Conservation (phyloP, 2,329 filamentous ascomycete genomes). For the Hawksworthiomyces lignivorus region DNA sequence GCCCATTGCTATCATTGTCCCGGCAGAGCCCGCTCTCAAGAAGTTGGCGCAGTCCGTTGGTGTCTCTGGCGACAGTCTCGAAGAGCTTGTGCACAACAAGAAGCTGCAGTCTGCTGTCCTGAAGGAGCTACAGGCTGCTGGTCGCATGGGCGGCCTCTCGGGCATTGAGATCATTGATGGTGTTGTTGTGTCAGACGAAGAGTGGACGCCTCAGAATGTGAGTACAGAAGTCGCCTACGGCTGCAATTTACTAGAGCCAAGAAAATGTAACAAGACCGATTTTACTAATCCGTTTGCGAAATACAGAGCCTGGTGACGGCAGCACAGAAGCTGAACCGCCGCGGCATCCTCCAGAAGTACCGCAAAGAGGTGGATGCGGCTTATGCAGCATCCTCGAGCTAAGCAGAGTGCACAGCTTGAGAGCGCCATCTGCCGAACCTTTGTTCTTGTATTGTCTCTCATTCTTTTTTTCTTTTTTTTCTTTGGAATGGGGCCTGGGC, state of each 20-base stretch:
- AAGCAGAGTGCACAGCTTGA: too few relatives aligned
- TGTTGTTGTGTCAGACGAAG: conserved; percentile 62
- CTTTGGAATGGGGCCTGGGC: not conserved
- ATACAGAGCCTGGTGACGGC: conserved; percentile 56
- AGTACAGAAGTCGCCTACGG: too few relatives aligned
- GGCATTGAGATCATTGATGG: conserved; percentile 66
- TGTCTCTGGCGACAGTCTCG: conserved; percentile 46
- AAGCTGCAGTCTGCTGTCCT: conserved; percentile 57
- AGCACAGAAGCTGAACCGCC: conserved; percentile 66
- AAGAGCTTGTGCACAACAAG: conserved; percentile 60
- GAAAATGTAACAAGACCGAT: not conserved
- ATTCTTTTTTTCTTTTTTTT: not conserved
- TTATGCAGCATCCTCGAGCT: conserved; percentile 33
- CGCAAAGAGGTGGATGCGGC: conserved; percentile 54
- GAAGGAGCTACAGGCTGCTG: conserved; percentile 54
- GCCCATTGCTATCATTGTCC: conserved; percentile 50
- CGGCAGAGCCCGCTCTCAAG: conserved; percentile 47
- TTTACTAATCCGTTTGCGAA: not conserved
- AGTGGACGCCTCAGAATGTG: conserved; percentile 70
- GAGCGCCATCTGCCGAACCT: not conserved
- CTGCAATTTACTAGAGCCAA: not conserved
- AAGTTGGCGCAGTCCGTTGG: conserved; percentile 39
- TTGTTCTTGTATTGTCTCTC: not conserved
- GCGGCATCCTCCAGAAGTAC: conserved; percentile 56
- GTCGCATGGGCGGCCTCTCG: conserved; percentile 53